Conservation (phyloP, 148 eudicot species). For the Cornus suecica region DNA sequence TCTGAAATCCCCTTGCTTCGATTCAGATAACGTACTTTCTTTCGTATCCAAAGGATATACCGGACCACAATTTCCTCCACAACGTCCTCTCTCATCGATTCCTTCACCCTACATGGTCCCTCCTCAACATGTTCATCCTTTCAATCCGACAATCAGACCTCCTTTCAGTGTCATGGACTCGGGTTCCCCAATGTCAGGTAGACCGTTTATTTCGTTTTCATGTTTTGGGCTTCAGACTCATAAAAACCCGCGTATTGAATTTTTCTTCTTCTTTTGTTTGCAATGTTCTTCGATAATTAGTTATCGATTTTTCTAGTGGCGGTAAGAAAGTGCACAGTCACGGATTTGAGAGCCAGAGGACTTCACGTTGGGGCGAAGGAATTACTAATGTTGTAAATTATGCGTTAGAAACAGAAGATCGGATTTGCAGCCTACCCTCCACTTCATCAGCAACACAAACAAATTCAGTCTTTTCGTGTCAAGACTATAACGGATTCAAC, state of each 20-base stretch:
- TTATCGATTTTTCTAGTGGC: slow-evolving; percentile 7
- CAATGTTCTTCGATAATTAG: not conserved
- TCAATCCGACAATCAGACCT: not conserved
- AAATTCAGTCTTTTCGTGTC: not conserved
- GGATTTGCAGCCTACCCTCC: not conserved
- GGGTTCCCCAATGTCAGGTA: slow-evolving; percentile 13
- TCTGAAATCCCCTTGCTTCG: slow-evolving; percentile 13
- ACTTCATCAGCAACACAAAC: not conserved
- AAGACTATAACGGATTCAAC: not conserved
- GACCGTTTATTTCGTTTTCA: not conserved
- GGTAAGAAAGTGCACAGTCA: not conserved
- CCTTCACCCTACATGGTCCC: not conserved
- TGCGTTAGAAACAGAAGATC: not conserved
- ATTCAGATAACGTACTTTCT: not conserved
- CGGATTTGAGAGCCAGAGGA: not conserved
- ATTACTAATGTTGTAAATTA: not conserved
- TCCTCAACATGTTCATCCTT: not conserved
- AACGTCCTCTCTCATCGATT: not conserved
- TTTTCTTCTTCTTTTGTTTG: not conserved
- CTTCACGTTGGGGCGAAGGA: not conserved
- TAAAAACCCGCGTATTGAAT: not conserved
- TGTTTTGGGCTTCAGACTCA: not conserved
- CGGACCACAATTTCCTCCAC: not conserved
- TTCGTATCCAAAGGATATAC: not conserved
- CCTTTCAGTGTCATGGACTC: not conserved